Conservation (phyloP, 306 rosid species). For the Vachellia pachyceras region DNA sequence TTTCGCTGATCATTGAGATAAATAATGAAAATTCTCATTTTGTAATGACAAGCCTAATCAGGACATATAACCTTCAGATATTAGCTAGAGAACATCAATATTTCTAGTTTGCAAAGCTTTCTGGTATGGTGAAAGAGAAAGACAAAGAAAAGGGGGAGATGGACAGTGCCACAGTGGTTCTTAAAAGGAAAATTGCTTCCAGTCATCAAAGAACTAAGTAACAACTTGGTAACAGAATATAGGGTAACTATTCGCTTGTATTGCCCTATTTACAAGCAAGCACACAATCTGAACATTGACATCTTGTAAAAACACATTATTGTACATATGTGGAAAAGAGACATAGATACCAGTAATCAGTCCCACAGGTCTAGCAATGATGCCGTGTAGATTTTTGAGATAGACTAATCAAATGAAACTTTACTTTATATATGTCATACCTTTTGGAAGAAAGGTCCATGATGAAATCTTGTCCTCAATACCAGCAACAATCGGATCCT, state of each 20-base stretch:
- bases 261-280: not conserved
- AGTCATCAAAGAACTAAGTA: conserved; percentile 24
- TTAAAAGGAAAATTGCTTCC: not conserved
- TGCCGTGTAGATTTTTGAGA: conserved; percentile 6
- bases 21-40: not conserved
- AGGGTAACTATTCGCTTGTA: not conserved
- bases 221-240: conserved; percentile 9
- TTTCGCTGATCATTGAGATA: not conserved
- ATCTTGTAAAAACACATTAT: conserved; percentile 14
- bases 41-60: not conserved
- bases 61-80: not conserved
- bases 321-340: not conserved
- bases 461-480: conserved; percentile 94
- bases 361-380: conserved; percentile 11
- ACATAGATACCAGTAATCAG: conserved; percentile 17
- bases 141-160: not conserved
- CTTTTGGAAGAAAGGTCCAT: conserved; percentile 99
- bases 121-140: not conserved
- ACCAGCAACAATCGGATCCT: conserved; percentile 93
- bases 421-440: conserved; percentile 42
- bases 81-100: not conserved
- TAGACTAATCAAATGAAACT: not conserved
- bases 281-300: conserved; percentile 12
- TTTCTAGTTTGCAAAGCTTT: not conserved
- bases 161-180: not conserved